Percentiles rank a stretch among this genome's conserved stretches.
These are phyloP conservation scores for Teunomyces pallodes DNA, from an alignment of 805 yeast species.

Conservation along the genomic window DNA sequence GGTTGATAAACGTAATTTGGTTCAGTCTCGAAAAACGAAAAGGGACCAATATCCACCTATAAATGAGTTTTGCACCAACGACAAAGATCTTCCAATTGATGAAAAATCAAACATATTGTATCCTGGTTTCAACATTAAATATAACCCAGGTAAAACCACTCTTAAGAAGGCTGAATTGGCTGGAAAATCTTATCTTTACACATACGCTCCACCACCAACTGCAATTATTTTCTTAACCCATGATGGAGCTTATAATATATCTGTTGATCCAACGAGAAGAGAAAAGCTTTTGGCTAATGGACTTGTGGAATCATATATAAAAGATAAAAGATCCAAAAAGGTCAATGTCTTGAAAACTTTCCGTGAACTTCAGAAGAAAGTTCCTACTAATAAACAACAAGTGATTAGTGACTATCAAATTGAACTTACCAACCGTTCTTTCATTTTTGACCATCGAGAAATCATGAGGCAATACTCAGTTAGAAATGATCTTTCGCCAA, in stretches of 20 bases:
- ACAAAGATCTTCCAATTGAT: slow-evolving; percentile 14
- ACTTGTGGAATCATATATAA: slow-evolving; percentile 21
- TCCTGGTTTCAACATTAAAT: slow-evolving; percentile 20
- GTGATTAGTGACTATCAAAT: slow-evolving; percentile 28
- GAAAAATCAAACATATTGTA: slow-evolving; percentile 13
- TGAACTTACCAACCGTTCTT: slow-evolving; percentile 25
- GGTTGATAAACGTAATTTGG: slow-evolving; percentile 6
- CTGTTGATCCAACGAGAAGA: slow-evolving; percentile 10
- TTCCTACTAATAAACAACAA: slow-evolving; percentile 17
- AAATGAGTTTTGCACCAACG: slow-evolving; percentile 17
- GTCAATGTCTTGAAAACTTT: slow-evolving; percentile 22
- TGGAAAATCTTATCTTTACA: slow-evolving; percentile 21
- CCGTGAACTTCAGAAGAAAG: slow-evolving; percentile 14
- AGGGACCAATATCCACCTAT: slow-evolving; percentile 4
- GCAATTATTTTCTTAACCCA: slow-evolving; percentile 24
- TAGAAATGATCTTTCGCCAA: slow-evolving; percentile 13
- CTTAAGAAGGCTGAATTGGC: slow-evolving; percentile 14
- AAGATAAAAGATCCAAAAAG: slow-evolving; percentile 1
- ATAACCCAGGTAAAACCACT: slow-evolving; percentile 14
- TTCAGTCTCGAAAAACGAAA: background rate
- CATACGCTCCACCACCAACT: slow-evolving; percentile 31
- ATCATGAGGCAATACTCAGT: slow-evolving; percentile 12
- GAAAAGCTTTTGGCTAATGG: slow-evolving; percentile 19
- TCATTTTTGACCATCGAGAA: slow-evolving; percentile 19
- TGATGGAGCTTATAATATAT: slow-evolving; percentile 32